A percentile compares a stretch with the other conserved stretches of the same genome.
Evolutionary conservation across 805 yeast genomes (phyloP).

Genomic region (Hanseniaspora occidentalis): DNA sequence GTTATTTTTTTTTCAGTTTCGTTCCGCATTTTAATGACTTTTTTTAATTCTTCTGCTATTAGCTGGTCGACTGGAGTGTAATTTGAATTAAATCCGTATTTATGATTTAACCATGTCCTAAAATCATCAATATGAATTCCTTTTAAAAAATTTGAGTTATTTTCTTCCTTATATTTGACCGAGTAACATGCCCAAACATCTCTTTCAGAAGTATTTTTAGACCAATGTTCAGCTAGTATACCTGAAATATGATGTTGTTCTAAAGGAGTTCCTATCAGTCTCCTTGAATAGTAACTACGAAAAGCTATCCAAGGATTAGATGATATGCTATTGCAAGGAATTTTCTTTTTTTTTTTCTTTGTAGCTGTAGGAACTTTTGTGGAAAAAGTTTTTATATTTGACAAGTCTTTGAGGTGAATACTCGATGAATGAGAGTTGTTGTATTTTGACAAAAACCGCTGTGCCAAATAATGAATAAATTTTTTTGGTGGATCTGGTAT

Average conservation of each 20-base stretch:
- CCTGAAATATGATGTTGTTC: slow-evolving; percentile 1
- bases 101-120: not conserved
- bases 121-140: not conserved
- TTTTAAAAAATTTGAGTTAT: not conserved
- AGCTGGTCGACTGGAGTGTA: not conserved
- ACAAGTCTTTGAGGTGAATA: too few species aligned
- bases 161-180: slow-evolving; percentile 1
- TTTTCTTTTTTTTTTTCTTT: not conserved
- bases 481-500: slow-evolving; percentile 1
- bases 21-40: not conserved
- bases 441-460: slow-evolving; percentile 6
- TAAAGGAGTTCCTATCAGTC: not conserved
- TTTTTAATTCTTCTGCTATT: not conserved
- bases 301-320: slow-evolving; percentile 3
- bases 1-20: not conserved
- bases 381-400: too few species aligned
- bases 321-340: not conserved
- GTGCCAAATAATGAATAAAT: not conserved
- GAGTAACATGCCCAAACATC: not conserved
- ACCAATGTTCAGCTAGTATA: slow-evolving; percentile 2
- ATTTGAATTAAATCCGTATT: not conserved
- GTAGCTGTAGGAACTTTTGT: too few species aligned
- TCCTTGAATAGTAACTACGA: slow-evolving; percentile 1
- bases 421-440: too few species aligned
- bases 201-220: not conserved